Conservation (phyloP, 2,329 filamentous ascomycete genomes). For the Fusarium sterilihyphosum region DNA sequence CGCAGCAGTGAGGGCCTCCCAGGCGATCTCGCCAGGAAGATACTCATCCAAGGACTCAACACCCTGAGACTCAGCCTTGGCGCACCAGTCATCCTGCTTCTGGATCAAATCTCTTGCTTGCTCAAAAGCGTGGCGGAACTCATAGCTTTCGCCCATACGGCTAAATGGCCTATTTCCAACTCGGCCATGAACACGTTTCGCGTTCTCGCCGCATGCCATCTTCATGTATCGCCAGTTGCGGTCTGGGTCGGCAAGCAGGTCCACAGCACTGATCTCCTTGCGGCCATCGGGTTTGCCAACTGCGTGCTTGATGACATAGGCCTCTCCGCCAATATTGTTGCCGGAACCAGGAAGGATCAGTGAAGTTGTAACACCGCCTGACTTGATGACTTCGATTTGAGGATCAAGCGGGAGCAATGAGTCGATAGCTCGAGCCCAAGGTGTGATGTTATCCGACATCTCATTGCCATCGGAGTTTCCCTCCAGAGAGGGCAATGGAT, state of each 20-base stretch:
- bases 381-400: conserved; percentile 76
- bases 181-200: conserved; percentile 69
- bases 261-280: conserved; percentile 68
- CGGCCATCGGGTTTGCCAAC: conserved; percentile 69
- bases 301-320: conserved; percentile 74
- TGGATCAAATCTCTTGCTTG: conserved; percentile 66
- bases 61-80: conserved; percentile 61
- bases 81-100: conserved; percentile 75
- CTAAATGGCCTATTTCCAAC: conserved; percentile 65
- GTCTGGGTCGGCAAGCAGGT: conserved; percentile 74
- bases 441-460: conserved; percentile 70
- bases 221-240: conserved; percentile 77
- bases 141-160: conserved; percentile 74
- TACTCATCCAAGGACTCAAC: conserved; percentile 64
- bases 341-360: conserved; percentile 73
- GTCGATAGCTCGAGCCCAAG: conserved; percentile 74
- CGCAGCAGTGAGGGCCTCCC: conserved; percentile 71
- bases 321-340: conserved; percentile 80
- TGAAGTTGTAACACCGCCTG: conserved; percentile 76
- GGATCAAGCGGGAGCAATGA: conserved; percentile 70
- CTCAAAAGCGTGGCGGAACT: conserved; percentile 74
- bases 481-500: conserved; percentile 62
- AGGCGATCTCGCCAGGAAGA: conserved; percentile 69
- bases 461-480: conserved; percentile 72
- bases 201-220: conserved; percentile 79